Conservation (phyloP, 2,329 filamentous ascomycete genomes). For the Calonectria crousiana region DNA sequence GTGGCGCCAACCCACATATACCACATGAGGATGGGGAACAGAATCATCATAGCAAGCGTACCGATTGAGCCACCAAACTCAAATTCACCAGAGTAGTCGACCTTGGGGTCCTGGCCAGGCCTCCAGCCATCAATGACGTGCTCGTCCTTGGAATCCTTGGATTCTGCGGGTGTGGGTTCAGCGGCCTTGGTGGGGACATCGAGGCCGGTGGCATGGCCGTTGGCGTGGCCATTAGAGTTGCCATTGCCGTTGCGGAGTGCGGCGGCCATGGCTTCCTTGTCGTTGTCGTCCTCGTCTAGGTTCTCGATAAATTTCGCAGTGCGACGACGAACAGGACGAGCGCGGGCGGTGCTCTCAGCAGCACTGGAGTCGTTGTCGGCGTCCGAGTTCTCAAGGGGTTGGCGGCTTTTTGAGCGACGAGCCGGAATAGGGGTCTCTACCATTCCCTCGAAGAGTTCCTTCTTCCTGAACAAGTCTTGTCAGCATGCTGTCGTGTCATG, state of each 20-base stretch:
- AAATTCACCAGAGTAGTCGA: slow-evolving; percentile 73
- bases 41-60: slow-evolving; percentile 86
- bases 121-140: slow-evolving; percentile 66
- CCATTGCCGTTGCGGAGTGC: slow-evolving; percentile 47
- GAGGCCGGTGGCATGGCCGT: slow-evolving; percentile 34
- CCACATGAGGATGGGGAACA: slow-evolving; percentile 96
- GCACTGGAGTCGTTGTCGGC: slow-evolving; percentile 63
- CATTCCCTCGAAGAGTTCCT: slow-evolving; percentile 72
- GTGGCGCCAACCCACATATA: slow-evolving; percentile 99
- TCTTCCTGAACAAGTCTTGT: slow-evolving; percentile 60
- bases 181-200: slow-evolving; percentile 21
- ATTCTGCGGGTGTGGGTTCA: slow-evolving; percentile 26
- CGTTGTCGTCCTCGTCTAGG: slow-evolving; percentile 56
- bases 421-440: slow-evolving; percentile 63
- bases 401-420: slow-evolving; percentile 62
- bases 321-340: slow-evolving; percentile 58
- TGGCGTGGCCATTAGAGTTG: slow-evolving; percentile 49
- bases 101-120: slow-evolving; percentile 70
- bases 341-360: slow-evolving; percentile 54
- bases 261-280: slow-evolving; percentile 39
- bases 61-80: slow-evolving; percentile 94
- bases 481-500: slow-evolving; percentile 15
- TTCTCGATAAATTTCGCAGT: slow-evolving; percentile 64
- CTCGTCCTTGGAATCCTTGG: slow-evolving; percentile 30
- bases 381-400: slow-evolving; percentile 61